Conservation (phyloP, 2,329 filamentous ascomycete genomes). For the Lecanicillium sp. region DNA sequence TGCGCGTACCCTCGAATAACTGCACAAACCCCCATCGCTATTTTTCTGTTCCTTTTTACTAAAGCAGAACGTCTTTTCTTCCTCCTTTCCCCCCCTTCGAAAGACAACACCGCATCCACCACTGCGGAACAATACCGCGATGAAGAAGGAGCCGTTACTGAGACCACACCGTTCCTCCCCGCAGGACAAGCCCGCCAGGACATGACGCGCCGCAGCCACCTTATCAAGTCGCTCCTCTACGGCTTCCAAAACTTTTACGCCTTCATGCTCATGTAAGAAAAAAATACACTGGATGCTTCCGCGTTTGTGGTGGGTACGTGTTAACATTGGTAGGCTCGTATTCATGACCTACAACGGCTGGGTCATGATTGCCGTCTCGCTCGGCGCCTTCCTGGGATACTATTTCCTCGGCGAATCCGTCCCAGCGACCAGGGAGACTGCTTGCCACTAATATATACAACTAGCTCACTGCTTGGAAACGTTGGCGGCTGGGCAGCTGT, state of each 20-base stretch:
- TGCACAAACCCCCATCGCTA: too few relatives aligned
- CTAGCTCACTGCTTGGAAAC: too few relatives aligned
- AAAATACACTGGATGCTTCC: constrained; percentile 5
- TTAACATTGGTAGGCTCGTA: constrained; percentile 62
- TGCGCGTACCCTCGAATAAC: too few relatives aligned
- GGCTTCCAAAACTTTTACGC: constrained; percentile 95
- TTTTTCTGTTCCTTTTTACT: constrained; percentile 2
- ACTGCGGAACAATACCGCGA: neutral
- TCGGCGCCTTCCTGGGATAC: constrained; percentile 87
- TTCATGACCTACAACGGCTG: constrained; percentile 99
- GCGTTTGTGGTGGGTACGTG: neutral
- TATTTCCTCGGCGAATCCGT: constrained; percentile 68
- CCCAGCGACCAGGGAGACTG: constrained; percentile 73
- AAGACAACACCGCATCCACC: constrained; percentile 19
- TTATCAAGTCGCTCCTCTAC: constrained; percentile 79
- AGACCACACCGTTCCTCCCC: constrained; percentile 56
- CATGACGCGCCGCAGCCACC: constrained; percentile 61
- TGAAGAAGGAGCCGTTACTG: constrained; percentile 42
- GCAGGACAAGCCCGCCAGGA: constrained; percentile 65
- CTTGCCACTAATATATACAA: constrained; percentile 75
- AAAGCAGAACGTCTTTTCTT: neutral
- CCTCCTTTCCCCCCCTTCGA: neutral
- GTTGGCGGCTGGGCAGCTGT: too few relatives aligned
- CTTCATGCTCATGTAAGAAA: constrained; percentile 96
- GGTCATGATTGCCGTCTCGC: constrained; percentile 87